A percentile compares a stretch with the other conserved stretches of the same genome.
Conservation (phyloP, 768 basidiomycete genomes). For the Kondoa subrosea region DNA sequence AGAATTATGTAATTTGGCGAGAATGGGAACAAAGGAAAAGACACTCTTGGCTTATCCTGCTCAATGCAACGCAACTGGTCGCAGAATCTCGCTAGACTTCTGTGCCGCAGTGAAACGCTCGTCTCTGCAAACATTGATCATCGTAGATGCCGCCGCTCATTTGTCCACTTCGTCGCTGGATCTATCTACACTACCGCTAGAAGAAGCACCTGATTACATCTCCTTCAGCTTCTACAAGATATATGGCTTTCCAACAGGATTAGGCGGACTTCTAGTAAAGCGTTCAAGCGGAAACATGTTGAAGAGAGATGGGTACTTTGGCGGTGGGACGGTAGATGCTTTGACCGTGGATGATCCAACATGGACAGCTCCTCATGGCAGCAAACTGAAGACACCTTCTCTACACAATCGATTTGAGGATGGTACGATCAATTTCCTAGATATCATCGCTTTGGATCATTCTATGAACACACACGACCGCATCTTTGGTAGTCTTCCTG, state of each 20-base stretch:
- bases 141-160: conserved; percentile 27
- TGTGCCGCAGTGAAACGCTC: conserved; percentile 16
- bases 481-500: conserved; percentile 6
- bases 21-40: background rate
- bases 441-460: conserved; percentile 22
- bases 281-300: conserved; percentile 9
- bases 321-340: conserved; percentile 26
- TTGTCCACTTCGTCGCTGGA: conserved; percentile 21
- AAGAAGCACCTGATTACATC: conserved; percentile 25
- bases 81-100: conserved; percentile 14
- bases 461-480: conserved; percentile 13
- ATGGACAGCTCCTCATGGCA: background rate
- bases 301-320: conserved; percentile 21
- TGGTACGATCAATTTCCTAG: conserved; percentile 26
- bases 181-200: conserved; percentile 12
- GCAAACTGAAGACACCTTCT: background rate
- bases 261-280: conserved; percentile 26
- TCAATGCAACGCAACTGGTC: conserved; percentile 28
- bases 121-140: conserved; percentile 8
- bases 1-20: background rate
- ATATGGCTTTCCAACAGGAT: conserved; percentile 27
- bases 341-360: conserved; percentile 17
- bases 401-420: conserved; percentile 21
- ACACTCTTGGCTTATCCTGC: conserved; percentile 23
- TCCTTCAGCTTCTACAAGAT: conserved; percentile 28